Conservation (phyloP, 2,329 filamentous ascomycete genomes). For the Juglanconis juglandina region DNA sequence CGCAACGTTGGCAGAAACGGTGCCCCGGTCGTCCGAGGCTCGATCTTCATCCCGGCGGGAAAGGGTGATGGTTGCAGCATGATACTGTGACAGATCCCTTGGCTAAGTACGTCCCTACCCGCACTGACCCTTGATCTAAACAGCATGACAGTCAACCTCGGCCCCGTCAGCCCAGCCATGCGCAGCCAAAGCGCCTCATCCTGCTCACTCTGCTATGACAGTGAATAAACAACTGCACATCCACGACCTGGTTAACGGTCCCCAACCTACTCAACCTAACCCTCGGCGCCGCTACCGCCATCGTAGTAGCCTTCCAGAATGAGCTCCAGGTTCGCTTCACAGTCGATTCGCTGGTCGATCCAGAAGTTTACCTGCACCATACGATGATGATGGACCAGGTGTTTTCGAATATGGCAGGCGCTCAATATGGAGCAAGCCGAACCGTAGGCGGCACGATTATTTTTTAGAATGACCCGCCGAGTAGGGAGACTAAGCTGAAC, state of each 20-base stretch:
- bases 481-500: slow-evolving; percentile 17
- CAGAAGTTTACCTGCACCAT: slow-evolving; percentile 34
- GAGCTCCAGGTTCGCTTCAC: slow-evolving; percentile 29
- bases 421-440: slow-evolving; percentile 17
- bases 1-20: slow-evolving; percentile 7
- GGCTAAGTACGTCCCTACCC: neutral
- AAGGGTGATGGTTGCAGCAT: slow-evolving; percentile 10
- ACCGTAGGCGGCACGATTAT: slow-evolving; percentile 23
- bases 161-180: neutral
- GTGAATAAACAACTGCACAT: slow-evolving; percentile 16
- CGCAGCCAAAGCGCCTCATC: neutral
- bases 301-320: slow-evolving; percentile 27
- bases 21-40: neutral
- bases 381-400: slow-evolving; percentile 26
- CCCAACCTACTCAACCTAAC: slow-evolving; percentile 26
- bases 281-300: slow-evolving; percentile 17
- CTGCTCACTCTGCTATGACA: slow-evolving; percentile 21
- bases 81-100: neutral
- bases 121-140: neutral
- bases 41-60: slow-evolving; percentile 2
- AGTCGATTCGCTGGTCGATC: slow-evolving; percentile 25
- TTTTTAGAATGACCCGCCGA: slow-evolving; percentile 21
- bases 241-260: slow-evolving; percentile 21
- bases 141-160: slow-evolving; percentile 8
- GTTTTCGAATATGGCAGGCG: slow-evolving; percentile 28